Evolutionary conservation across 1,284 basidiomycete genomes (phyloP).

Genomic region (Malassezia furfur): DNA sequence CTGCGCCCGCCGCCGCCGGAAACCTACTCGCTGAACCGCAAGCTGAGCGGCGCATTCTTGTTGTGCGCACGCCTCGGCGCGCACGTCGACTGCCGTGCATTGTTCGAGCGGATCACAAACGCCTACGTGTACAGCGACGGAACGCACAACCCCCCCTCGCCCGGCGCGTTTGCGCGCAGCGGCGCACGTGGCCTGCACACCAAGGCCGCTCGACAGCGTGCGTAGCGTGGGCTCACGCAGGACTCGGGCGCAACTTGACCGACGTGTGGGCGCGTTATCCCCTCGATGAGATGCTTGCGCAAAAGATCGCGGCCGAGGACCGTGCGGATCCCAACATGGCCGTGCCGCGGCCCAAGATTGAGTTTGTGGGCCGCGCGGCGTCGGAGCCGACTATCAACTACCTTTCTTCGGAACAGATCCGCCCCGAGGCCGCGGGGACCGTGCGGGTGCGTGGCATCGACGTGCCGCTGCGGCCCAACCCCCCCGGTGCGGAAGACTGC

Average conservation of each 20-base stretch:
- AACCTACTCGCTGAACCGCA: constrained; percentile 89
- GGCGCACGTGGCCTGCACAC: constrained; percentile 5
- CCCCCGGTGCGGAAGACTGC: constrained; percentile 45
- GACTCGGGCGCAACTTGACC: neutral
- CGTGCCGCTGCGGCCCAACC: constrained; percentile 30
- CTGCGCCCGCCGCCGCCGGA: constrained; percentile 85
- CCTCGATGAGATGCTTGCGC: constrained; percentile 55
- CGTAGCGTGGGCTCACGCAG: neutral
- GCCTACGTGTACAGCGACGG: neutral
- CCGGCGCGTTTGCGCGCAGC: neutral
- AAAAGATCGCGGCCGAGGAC: constrained; percentile 68
- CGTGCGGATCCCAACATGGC: constrained; percentile 64
- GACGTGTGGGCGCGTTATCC: neutral
- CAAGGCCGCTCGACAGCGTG: neutral
- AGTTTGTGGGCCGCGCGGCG: constrained; percentile 48
- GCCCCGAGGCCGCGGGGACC: constrained; percentile 7
- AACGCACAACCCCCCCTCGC: neutral
- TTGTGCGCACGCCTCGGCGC: constrained; percentile 74
- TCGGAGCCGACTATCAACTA: constrained; percentile 2
- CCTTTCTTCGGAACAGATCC: neutral
- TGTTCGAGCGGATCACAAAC: constrained; percentile 48
- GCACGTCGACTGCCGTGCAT: constrained; percentile 60
- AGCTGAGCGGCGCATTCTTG: constrained; percentile 85
- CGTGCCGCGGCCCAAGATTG: constrained; percentile 8
- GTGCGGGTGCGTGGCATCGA: constrained; percentile 22